phyloP scores from a whole-genome alignment of 2,329 filamentous ascomycete genomes.

The Claviceps sorghi region DNA sequence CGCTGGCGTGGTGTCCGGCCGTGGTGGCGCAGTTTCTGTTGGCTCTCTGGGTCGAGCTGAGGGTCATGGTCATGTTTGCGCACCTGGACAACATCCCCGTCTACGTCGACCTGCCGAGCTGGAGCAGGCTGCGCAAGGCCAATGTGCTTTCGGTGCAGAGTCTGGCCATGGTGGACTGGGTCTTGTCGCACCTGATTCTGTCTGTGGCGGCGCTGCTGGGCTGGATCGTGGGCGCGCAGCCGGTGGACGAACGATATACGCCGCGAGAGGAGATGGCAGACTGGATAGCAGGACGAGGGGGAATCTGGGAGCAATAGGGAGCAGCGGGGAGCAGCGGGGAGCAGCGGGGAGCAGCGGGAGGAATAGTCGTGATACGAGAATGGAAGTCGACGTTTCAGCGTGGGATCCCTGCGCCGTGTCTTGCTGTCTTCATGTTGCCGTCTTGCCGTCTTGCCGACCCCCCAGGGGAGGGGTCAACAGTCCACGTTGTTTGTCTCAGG shows the following conservation, averaged over 20 bases:
- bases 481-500: no score
- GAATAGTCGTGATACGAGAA: no score
- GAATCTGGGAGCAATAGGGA: neutral
- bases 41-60: constrained; percentile 16
- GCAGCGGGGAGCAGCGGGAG: no score
- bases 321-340: neutral
- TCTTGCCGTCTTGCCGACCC: no score
- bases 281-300: neutral
- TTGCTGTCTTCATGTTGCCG: no score
- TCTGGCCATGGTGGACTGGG: constrained; percentile 3
- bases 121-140: neutral
- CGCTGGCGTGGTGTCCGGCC: neutral
- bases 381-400: no score
- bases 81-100: constrained; percentile 18
- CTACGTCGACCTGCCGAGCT: constrained; percentile 8
- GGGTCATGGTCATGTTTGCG: constrained; percentile 16
- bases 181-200: constrained; percentile 6
- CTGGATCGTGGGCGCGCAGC: constrained; percentile 3
- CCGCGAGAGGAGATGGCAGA: neutral
- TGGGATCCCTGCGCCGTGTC: no score
- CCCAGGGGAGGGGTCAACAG: no score
- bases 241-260: constrained; percentile 6
- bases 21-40: constrained; percentile 9
- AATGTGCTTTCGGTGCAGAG: neutral
- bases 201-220: constrained; percentile 5